Conservation (phyloP, 768 basidiomycete genomes). For the Tricholoma furcatifolium region DNA sequence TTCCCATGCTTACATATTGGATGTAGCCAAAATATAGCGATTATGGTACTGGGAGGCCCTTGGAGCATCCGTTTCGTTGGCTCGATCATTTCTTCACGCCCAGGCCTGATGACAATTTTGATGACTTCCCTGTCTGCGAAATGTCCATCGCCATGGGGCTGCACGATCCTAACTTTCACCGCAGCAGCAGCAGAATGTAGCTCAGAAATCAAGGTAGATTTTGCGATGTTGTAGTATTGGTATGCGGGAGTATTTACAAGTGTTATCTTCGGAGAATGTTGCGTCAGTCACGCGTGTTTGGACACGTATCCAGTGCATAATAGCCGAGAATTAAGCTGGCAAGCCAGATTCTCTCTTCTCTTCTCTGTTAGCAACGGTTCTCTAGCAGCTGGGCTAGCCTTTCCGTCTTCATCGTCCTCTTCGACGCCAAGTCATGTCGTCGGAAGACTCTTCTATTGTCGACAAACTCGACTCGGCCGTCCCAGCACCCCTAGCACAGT, state of each 20-base stretch:
- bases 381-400: not conserved
- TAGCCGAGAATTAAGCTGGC: conserved; percentile 10
- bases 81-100: too few species aligned
- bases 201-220: not conserved
- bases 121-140: too few species aligned
- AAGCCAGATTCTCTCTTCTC: not conserved
- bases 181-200: too few species aligned
- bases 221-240: not conserved
- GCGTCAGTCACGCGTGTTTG: conserved; percentile 4
- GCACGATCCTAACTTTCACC: too few species aligned
- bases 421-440: conserved; percentile 13
- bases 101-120: too few species aligned
- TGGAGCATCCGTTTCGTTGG: too few species aligned
- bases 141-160: too few species aligned
- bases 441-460: conserved; percentile 42
- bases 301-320: conserved; percentile 13
- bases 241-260: conserved; percentile 1
- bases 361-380: not conserved
- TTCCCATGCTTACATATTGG: too few species aligned
- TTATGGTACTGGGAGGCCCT: too few species aligned
- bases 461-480: conserved; percentile 63
- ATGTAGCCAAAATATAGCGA: too few species aligned
- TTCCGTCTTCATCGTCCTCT: not conserved
- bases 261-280: conserved; percentile 7
- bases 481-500: conserved; percentile 63